Evolutionary conservation across 768 basidiomycete genomes (phyloP), one percentile per base, ranked within the genome.

Genomic region (Gyrodon lividus): DNA sequence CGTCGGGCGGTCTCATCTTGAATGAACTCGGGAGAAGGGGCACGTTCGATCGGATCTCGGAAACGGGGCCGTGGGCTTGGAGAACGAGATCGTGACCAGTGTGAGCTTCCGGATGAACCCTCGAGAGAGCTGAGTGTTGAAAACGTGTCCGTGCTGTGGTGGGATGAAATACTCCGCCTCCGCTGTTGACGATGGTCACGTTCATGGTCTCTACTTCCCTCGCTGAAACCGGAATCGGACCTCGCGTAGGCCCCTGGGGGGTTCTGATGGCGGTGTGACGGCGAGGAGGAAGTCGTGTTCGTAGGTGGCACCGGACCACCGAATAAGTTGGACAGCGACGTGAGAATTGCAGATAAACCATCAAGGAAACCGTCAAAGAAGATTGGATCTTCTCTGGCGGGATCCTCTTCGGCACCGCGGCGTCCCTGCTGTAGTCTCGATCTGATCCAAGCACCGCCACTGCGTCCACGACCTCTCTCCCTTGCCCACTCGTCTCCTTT

Each of bases 51-150:
- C 1, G 55, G 63, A 48, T 68, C 68, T 43, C 57, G 67, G 26
- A 59, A 59, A 6, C 48, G 62, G 22, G 67, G 50, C 13, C 50
- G 57, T 6, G 64, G 65, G 28, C 51, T 62, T 7, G 46, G 63
- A 42, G 54, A 51, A 46, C 58, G 65, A 19, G 59, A 61, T 6
- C 52, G 23, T 24, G 50, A 63, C 67, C 60, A 72, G 70, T 72
- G 68, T 57, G 58, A 72, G 30, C 67, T 71, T n/a, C 69, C 67
- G 20, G 60, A 66, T 7, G 68, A 72, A 1, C 59, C 68, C 2
- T 72, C 70, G 1, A 82, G 59, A 5, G 81, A 78, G 48, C 81
- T 82, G 26, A 81, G 43, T 0, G 78, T 80, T 10, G 80, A 75
- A 51, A 77, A 75, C 0, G 72, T 72, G 28, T 52, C 55, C 0